Percentiles rank a stretch among this genome's conserved stretches.
Evolutionary conservation across 257 asterid species (phyloP).

Genomic region (Plantago major): DNA sequence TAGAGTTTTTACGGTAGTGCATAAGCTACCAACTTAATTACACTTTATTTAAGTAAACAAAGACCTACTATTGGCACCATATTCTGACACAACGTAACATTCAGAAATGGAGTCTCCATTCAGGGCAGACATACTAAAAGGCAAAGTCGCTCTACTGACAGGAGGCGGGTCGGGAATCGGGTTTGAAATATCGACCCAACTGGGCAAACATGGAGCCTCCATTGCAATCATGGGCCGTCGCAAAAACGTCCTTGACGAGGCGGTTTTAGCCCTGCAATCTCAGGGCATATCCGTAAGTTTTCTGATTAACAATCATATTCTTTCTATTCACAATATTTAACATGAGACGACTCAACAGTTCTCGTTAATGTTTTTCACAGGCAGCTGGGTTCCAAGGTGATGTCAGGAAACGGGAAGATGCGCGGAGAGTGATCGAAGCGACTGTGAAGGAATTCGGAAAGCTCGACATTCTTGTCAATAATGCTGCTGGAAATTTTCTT

Average conservation of each 20-base stretch:
- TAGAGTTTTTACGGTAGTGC: no score
- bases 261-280: slow-evolving; percentile 58
- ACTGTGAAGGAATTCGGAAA: slow-evolving; percentile 74
- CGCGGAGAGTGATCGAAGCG: slow-evolving; percentile 60
- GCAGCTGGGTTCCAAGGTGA: slow-evolving; percentile 87
- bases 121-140: slow-evolving; percentile 52
- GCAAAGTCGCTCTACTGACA: slow-evolving; percentile 77
- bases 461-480: slow-evolving; percentile 89
- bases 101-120: slow-evolving; percentile 71
- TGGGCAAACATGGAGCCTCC: slow-evolving; percentile 94
- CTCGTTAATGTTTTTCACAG: slow-evolving; percentile 21
- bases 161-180: slow-evolving; percentile 97
- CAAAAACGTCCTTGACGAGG: slow-evolving; percentile 39
- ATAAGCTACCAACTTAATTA: no score
- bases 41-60: no score
- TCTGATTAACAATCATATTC: background rate
- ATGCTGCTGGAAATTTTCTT: slow-evolving; percentile 92
- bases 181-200: slow-evolving; percentile 63
- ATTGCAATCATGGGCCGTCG: slow-evolving; percentile 95
- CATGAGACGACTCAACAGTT: no score
- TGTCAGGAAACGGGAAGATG: slow-evolving; percentile 76
- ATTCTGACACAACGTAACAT: no score
- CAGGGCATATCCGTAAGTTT: slow-evolving; percentile 57
- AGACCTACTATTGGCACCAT: no score
- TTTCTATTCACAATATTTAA: no score